Base-by-base conservation (phyloP, 306 rosid genomes). In the Erythrophleum fordii region DNA sequence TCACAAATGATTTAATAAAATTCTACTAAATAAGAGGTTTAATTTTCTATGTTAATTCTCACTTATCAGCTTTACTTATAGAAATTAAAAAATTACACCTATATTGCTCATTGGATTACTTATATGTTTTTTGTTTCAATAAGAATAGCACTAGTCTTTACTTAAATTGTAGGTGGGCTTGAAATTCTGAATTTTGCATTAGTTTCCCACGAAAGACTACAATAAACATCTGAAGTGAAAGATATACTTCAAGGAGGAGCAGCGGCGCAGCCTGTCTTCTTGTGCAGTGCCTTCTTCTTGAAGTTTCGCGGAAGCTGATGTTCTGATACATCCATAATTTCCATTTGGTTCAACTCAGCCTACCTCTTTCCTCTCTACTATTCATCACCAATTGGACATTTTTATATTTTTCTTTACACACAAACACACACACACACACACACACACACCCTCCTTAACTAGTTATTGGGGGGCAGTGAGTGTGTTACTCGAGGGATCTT, bases 241-340 rank as follows among this genome's bases (percentile, higher is more conserved):
- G 61, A 55, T 58, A 58, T 22, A 56, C 22, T 23, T 56, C 18
- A 4, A 46, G 5, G 16, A 18, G 6, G 12, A 34, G 48, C 46
- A n/a, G 44, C 12, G 1, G 20, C 1, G 76, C 13, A 20, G 5
- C 37, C 39, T 74, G 52, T 39, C 69, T 1, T 14, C 22, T 22
- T 14, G 31, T 37, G 65, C 5, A 23, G 39, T 5, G 58, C 58
- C 13, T 46, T 3, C 41, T 45, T 45, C 13, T 45, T 25, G 75
- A 69, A 69, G 58, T 69, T 69, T 69, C 61, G 51, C 14, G 5
- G 77, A 72, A 29, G 49, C 17, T 56, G 7, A 10, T 55, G 29
- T 20, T 20, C 61, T 55, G 12, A 55, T 5, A 65, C 8, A 12
- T 16, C 22, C 34, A 1, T 23, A 12, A 42, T 42, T 42, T 68